These are phyloP conservation scores for Yamadazyma diospyri DNA, from an alignment of 1,139 yeast genomes.

Conservation along the genomic window DNA sequence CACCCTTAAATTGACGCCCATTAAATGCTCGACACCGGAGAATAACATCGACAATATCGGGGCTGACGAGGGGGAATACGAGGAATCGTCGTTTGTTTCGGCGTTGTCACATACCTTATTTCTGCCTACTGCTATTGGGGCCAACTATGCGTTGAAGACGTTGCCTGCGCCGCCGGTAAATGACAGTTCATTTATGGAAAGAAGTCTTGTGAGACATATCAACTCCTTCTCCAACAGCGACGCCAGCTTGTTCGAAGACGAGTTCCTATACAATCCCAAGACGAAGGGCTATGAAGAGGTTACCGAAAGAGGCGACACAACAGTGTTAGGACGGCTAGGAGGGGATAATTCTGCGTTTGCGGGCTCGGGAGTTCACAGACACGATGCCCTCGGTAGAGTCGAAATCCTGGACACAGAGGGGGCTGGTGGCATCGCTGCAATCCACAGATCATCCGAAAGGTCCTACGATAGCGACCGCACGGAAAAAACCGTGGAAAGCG, in stretches of 20 bases:
- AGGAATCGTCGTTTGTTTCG: slow-evolving; percentile 17
- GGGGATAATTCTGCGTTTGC: too few relatives aligned
- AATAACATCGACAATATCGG: slow-evolving; percentile 7
- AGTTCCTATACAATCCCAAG: slow-evolving; percentile 21
- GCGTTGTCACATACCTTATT: slow-evolving; percentile 18
- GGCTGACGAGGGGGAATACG: slow-evolving; percentile 13
- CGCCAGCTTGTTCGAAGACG: slow-evolving; percentile 16
- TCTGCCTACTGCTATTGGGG: slow-evolving; percentile 40
- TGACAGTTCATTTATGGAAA: background rate
- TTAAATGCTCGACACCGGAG: slow-evolving; percentile 6
- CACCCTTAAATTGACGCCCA: slow-evolving; percentile 7
- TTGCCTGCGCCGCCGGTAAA: slow-evolving; percentile 24
- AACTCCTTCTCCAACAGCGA: slow-evolving; percentile 21
- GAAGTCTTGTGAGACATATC: slow-evolving; percentile 14
- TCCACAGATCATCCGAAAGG: background rate
- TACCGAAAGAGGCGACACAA: background rate
- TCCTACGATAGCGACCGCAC: background rate
- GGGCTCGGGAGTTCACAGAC: background rate
- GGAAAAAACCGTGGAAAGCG: background rate
- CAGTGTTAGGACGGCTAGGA: too few relatives aligned
- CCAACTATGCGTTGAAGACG: slow-evolving; percentile 32
- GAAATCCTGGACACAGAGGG: background rate
- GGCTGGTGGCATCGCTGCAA: too few relatives aligned
- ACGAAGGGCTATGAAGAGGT: slow-evolving; percentile 19
- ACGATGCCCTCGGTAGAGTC: background rate